Evolutionary conservation across 1,284 basidiomycete species (phyloP), one percentile per base, ranked within the genome.

Genomic region (Melanopsichium pennsylvanicum): DNA sequence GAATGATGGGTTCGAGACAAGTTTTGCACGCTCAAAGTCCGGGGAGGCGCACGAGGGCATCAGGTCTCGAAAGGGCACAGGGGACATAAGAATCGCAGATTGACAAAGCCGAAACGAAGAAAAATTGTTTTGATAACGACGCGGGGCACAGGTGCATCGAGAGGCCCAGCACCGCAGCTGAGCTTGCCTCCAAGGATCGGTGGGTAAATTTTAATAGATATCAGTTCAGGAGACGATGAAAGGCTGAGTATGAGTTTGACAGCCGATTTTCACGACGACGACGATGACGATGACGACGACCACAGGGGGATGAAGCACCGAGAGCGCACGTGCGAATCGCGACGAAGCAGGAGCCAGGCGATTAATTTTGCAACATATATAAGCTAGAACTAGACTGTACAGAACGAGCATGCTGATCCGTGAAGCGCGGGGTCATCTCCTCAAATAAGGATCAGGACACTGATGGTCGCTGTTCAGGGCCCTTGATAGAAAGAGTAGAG

Each of bases 11-110:
- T 29, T 12, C 22, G 37, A 48, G 26, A 34, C 25, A 43, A 18
- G 36, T n/a, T 44, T 35, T 23, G 45, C 45, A 49, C 46, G 50
- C 45, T 31, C 46, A 37, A 61, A 61, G 45, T 54, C 50, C 58
- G 44, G 57, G 57, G 57, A 46, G 41, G 32, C 12, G 21, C 9
- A 9, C 44, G 33, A 52, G 33, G n/a, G n/a, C n/a, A n/a, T n/a
- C n/a, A n/a, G n/a, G n/a, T n/a, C n/a, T n/a, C n/a, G 22, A 21
- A 21, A 23, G 27, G 12, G 39, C 25, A n/a, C 16, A 5, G 16
- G 23, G 16, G 19, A 37, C 41, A 25, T 33, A 2, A 26, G 32
- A 16, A 16, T n/a, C n/a, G 6, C 12, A 34, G 32, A 18, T 34
- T 26, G 15, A 23, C 12, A 27, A 32, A 12, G 18, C 26, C 21